Evolutionary conservation across 345 rosid genomes (phyloP), one percentile per base, ranked within the genome.

Genomic region (Ricinus communis): DNA sequence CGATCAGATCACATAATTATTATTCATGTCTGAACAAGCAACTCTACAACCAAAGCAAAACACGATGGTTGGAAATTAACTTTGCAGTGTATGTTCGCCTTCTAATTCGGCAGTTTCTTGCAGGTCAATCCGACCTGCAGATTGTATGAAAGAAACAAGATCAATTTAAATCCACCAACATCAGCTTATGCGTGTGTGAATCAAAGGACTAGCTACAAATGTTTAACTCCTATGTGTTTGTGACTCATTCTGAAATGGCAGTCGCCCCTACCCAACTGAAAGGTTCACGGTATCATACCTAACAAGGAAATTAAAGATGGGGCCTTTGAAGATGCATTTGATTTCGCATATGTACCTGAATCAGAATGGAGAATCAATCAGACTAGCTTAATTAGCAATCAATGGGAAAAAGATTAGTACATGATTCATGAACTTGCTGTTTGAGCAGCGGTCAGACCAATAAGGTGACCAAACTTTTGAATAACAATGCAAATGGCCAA

Each of bases 281-380:
- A 6, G 38, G 38, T 33, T 33, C 4, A 6, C 6, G 8, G 15
- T 56, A 22, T 62, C 78, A 18, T 90, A 94, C 97, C 96, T 85
- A 91, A 81, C 83, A 94, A 87, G 71, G 98, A 84, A 65, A 90
- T 81, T 68, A 94, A 76, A 28, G 98, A 90, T 0, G 98, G 96
- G 30, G 88, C 79, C 72, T 85, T 86, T 54, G 93, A 82, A 77
- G 86, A 82, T 75, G 82, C 93, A 40, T 87, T 84, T 63, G 87
- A 33, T 81, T 77, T 86, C 80, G 80, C 68, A 80, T 85, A 87
- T 22, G 85, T 41, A 73, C 90, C 97, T 86, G 86, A 56, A 79
- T 73, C 47, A 67, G 55, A 62, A 54, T 58, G 45, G 66, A 77
- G 49, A 55, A 66, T 69, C 27, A 33, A 52, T 51, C 55, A 75